phyloP scores from a whole-genome alignment of 768 basidiomycete genomes.

The Boletellus ananiceps region DNA sequence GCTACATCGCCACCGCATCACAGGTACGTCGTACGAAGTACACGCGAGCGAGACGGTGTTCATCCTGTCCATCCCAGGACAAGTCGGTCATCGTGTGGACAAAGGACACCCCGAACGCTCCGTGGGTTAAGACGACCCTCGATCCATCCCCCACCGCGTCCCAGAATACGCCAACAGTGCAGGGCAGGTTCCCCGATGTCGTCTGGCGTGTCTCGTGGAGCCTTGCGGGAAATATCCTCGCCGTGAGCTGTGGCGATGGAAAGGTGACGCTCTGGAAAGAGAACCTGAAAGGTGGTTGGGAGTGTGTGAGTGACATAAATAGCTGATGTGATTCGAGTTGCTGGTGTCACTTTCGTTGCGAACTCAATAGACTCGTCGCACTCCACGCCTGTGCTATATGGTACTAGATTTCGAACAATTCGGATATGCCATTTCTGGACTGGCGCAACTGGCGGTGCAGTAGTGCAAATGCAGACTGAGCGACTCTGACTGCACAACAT shows the following conservation, averaged over 20 bases:
- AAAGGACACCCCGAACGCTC: slow-evolving; percentile 65
- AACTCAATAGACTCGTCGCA: no score
- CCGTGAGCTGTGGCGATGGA: slow-evolving; percentile 96
- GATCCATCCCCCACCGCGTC: slow-evolving; percentile 59
- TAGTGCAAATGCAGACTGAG: no score
- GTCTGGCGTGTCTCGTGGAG: slow-evolving; percentile 99
- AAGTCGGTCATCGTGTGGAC: slow-evolving; percentile 91
- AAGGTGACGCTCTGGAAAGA: slow-evolving; percentile 99
- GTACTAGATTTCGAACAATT: no score
- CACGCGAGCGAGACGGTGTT: not conserved
- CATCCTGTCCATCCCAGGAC: slow-evolving; percentile 40
- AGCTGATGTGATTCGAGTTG: slow-evolving; percentile 43
- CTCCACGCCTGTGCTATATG: no score
- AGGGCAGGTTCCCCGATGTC: slow-evolving; percentile 91
- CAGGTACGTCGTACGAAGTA: slow-evolving; percentile 46
- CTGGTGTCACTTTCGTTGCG: no score
- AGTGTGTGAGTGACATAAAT: slow-evolving; percentile 93
- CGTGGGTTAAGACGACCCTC: slow-evolving; percentile 78
- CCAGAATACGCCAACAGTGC: slow-evolving; percentile 40
- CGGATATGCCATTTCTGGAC: no score
- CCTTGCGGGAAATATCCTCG: slow-evolving; percentile 90
- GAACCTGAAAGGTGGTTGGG: slow-evolving; percentile 91
- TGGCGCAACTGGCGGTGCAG: no score
- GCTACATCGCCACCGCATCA: slow-evolving; percentile 93
- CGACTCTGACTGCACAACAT: no score